Evolutionary conservation across 768 basidiomycete species (phyloP).

Genomic region (Lactarius psammicola): DNA sequence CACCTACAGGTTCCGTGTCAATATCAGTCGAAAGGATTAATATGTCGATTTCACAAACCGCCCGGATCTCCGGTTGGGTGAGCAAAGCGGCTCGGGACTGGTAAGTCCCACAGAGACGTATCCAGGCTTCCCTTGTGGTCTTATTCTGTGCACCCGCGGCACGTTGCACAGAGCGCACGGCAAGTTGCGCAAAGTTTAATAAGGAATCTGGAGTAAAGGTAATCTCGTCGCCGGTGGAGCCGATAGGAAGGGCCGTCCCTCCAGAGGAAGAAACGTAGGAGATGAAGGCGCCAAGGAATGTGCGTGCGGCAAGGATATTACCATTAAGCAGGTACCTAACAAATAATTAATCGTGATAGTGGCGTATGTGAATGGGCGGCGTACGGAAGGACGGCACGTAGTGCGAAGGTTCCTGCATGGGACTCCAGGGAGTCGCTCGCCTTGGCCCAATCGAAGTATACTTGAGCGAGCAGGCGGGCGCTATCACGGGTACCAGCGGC

Average conservation of each 20-base stretch:
- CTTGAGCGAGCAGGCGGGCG: constrained; percentile 78
- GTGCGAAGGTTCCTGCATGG: constrained; percentile 66
- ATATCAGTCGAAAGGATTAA: neutral
- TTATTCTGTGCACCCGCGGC: constrained; percentile 78
- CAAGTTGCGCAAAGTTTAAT: constrained; percentile 90
- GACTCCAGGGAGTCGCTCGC: constrained; percentile 37
- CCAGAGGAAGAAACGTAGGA: constrained; percentile 55
- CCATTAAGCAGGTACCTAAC: constrained; percentile 78
- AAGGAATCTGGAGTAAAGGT: constrained; percentile 69
- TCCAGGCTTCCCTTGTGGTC: constrained; percentile 77
- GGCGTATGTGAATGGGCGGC: constrained; percentile 34
- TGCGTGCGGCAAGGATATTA: constrained; percentile 88
- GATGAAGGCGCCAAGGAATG: constrained; percentile 84
- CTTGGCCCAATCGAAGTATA: constrained; percentile 79
- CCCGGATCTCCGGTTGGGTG: constrained; percentile 56
- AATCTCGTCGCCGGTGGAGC: constrained; percentile 54
- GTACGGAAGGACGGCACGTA: constrained; percentile 84
- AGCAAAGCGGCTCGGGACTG: constrained; percentile 66
- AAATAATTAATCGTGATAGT: constrained; percentile 8
- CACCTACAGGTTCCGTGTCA: constrained; percentile 42
- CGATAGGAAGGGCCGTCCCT: constrained; percentile 39
- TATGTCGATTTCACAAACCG: constrained; percentile 11
- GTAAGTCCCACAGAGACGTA: constrained; percentile 81
- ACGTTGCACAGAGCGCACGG: constrained; percentile 83
- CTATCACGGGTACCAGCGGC: constrained; percentile 88